Evolutionary conservation across 306 rosid species (phyloP), one percentile per base, ranked within the genome.

Genomic region (Albizia julibrissin): DNA sequence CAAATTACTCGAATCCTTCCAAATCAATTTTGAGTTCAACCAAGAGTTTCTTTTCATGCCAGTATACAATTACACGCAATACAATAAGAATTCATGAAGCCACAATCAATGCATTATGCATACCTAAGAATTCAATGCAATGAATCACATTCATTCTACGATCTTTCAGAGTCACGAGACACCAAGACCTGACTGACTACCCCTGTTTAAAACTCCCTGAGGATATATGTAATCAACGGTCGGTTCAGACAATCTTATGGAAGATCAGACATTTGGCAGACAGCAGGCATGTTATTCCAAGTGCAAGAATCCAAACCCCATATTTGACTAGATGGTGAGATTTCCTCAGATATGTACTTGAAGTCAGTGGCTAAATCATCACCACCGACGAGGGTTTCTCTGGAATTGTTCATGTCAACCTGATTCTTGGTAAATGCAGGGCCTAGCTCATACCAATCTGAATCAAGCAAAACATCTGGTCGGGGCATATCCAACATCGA

Each of bases 251-350:
- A 85, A 85, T 82, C 83, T 69, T 49, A 86, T 29, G 37, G 80
- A 84, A 69, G 85, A 75, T 92, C 89, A 18, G 88, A 84, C 88
- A 88, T 85, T 52, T 88, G 90, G 86, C 83, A 88, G 69, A 89
- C 87, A 27, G 89, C 85, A 56, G 90, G 95, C 92, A 88, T 85
- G 87, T 84, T 87, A 82, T 89, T 85, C 93, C 95, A 83, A n/a
- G 80, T 61, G 75, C 89, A 88, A 34, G 89, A 86, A 85, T 84
- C 86, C 61, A 89, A 64, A 21, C 89, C 92, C 88, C 89, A 86
- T 31, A 77, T 91, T 62, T 84, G 88, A 86, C 82, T 83, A 29
- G 86, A 72, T 27, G 85, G 67, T 26, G 92, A 83, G 82, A 83
- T 85, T 72, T 85, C 95, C 49, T 80, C 26, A 47, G 76, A 75